phyloP scores from a whole-genome alignment of 805 yeast genomes.

The Spathaspora hagerdaliae region DNA sequence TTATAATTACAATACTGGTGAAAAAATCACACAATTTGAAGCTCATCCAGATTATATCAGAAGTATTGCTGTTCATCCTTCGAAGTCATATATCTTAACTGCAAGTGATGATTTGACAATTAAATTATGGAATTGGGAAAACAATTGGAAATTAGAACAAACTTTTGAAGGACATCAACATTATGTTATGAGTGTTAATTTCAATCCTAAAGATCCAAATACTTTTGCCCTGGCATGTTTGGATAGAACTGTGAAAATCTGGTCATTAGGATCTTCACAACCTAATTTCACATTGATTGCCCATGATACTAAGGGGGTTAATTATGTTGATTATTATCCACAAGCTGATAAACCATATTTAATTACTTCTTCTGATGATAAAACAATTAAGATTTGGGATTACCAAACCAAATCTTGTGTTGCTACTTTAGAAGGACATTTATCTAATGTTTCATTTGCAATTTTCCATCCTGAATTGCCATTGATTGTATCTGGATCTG shows the following conservation, averaged over 20 bases:
- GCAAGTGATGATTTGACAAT: conserved; percentile 90
- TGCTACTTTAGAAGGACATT: conserved; percentile 90
- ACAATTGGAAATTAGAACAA: conserved; percentile 85
- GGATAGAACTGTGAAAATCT: conserved; percentile 93
- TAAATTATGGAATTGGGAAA: conserved; percentile 97
- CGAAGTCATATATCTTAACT: conserved; percentile 83
- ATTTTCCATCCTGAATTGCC: conserved; percentile 98
- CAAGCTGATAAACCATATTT: conserved; percentile 96
- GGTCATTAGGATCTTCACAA: conserved; percentile 84
- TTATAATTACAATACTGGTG: conserved; percentile 93
- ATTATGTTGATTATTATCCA: conserved; percentile 95
- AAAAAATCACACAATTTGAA: conserved; percentile 90
- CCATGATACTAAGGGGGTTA: conserved; percentile 91
- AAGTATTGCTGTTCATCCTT: conserved; percentile 89
- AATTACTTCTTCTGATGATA: conserved; percentile 87
- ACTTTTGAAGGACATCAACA: conserved; percentile 94
- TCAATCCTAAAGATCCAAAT: conserved; percentile 96
- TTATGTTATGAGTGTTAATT: conserved; percentile 89
- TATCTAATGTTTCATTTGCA: conserved; percentile 93
- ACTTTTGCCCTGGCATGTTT: conserved; percentile 97
- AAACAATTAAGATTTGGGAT: conserved; percentile 88
- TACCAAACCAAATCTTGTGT: conserved; percentile 95
- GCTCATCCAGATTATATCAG: conserved; percentile 98
- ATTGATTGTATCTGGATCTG: conserved; percentile 90
- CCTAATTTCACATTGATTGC: conserved; percentile 92